Percentiles rank a stretch among this genome's conserved stretches.
These are phyloP conservation scores for Rhexocercosporidium sp. DNA, from an alignment of 2,329 filamentous ascomycete species.

Conservation along the genomic window DNA sequence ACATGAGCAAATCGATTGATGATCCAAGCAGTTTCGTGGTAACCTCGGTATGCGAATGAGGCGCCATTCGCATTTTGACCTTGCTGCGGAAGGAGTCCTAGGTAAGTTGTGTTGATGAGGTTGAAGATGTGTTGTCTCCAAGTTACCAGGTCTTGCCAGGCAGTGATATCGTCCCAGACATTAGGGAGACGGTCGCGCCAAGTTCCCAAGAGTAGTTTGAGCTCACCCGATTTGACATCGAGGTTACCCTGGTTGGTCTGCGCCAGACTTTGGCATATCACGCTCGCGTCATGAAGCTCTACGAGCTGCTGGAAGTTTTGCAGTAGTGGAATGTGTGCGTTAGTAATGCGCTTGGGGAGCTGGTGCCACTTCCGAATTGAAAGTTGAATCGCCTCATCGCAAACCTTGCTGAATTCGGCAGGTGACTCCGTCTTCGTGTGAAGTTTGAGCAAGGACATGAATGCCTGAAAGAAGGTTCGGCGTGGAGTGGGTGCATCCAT, in stretches of 20 bases:
- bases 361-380: conserved; percentile 99
- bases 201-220: conserved; percentile 90
- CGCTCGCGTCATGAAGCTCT: conserved; percentile 94
- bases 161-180: conserved; percentile 98
- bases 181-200: conserved; percentile 97
- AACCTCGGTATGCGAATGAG: conserved; percentile 95
- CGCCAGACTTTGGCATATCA: conserved; percentile 90
- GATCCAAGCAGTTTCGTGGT: conserved; percentile 99
- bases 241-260: conserved; percentile 84
- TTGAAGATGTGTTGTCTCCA: conserved; percentile 99
- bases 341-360: conserved; percentile 89
- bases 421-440: conserved; percentile 85
- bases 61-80: conserved; percentile 84
- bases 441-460: conserved; percentile 94
- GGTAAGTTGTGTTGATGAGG: conserved; percentile 92
- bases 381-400: conserved; percentile 95
- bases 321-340: conserved; percentile 91
- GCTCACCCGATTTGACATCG: conserved; percentile 91
- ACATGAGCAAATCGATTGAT: conserved; percentile 99
- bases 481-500: conserved; percentile 96
- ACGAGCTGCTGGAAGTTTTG: conserved; percentile 99
- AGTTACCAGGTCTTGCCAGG: conserved; percentile 99
- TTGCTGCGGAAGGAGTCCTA: conserved; percentile 80
- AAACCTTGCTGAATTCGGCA: conserved; percentile 85
- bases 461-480: conserved; percentile 96